These are phyloP conservation scores for Extremus antarcticus DNA, from an alignment of 495 filamentous ascomycete genomes.

Conservation along the genomic window DNA sequence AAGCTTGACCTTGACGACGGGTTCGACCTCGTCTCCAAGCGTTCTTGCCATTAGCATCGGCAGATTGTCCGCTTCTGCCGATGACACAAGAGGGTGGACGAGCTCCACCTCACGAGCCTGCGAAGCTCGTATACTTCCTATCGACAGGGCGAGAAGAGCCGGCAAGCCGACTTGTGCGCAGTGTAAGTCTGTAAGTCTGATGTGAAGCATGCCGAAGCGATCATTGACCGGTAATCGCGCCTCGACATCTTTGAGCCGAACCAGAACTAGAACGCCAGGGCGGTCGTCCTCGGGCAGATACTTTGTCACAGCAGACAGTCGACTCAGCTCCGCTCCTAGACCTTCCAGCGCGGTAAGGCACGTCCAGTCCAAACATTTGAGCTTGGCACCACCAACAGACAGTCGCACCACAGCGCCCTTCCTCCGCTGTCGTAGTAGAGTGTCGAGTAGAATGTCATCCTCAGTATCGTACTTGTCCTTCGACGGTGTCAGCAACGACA, in stretches of 20 bases:
- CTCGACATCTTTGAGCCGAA: constrained; percentile 50
- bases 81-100: constrained; percentile 41
- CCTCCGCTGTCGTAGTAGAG: constrained; percentile 73
- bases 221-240: constrained; percentile 47
- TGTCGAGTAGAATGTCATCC: constrained; percentile 92
- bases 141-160: constrained; percentile 61
- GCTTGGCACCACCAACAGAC: constrained; percentile 49
- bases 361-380: constrained; percentile 45
- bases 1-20: constrained; percentile 75
- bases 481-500: constrained; percentile 82
- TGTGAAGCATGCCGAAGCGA: constrained; percentile 52
- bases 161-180: constrained; percentile 78
- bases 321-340: constrained; percentile 65
- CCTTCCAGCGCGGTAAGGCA: constrained; percentile 53
- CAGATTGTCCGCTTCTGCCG: constrained; percentile 26
- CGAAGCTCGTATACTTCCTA: constrained; percentile 46
- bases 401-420: constrained; percentile 78
- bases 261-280: constrained; percentile 72
- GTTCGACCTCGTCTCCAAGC: constrained; percentile 88
- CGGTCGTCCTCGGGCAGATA: constrained; percentile 94
- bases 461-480: constrained; percentile 84
- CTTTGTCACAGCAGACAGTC: constrained; percentile 77
- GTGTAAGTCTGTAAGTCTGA: constrained; percentile 50
- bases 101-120: constrained; percentile 64
- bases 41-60: constrained; percentile 70